Evolutionary conservation across 257 asterid genomes (phyloP).

Genomic region (Fraxinus cuspidata): DNA sequence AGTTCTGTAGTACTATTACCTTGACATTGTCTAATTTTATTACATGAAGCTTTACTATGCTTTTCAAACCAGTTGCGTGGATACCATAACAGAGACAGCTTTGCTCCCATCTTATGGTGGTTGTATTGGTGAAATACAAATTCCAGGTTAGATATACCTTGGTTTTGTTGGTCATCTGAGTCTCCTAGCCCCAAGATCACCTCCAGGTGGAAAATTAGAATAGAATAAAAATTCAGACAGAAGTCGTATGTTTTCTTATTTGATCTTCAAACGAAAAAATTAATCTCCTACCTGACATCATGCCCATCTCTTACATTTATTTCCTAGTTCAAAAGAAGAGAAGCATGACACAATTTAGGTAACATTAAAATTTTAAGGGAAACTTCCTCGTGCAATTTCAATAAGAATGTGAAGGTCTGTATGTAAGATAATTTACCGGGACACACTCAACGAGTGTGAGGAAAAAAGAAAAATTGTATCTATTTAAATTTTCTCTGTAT

Average conservation of each 20-base stretch:
- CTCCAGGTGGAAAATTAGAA: slow-evolving; percentile 2
- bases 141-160: slow-evolving; percentile 55
- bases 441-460: not conserved
- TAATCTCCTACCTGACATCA: not conserved
- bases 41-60: slow-evolving; percentile 20
- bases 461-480: not conserved
- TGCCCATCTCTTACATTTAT: slow-evolving; percentile 20
- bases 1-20: slow-evolving; percentile 22
- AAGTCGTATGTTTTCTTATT: slow-evolving; percentile 13
- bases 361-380: not conserved
- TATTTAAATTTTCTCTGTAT: not conserved
- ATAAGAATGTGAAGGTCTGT: not conserved
- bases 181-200: not conserved
- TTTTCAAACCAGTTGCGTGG: slow-evolving; percentile 67
- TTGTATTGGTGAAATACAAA: slow-evolving; percentile 60
- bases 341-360: not conserved
- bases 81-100: slow-evolving; percentile 81
- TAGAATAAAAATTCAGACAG: not conserved
- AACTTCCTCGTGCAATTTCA: not conserved
- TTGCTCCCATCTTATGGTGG: slow-evolving; percentile 67
- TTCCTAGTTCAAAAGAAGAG: not conserved
- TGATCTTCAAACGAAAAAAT: slow-evolving; percentile 2
- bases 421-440: not conserved
- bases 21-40: slow-evolving; percentile 23
- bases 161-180: slow-evolving; percentile 19